Evolutionary conservation across 306 rosid genomes (phyloP), one percentile per base, ranked within the genome.

Genomic region (Gynostemma pentaphyllum): DNA sequence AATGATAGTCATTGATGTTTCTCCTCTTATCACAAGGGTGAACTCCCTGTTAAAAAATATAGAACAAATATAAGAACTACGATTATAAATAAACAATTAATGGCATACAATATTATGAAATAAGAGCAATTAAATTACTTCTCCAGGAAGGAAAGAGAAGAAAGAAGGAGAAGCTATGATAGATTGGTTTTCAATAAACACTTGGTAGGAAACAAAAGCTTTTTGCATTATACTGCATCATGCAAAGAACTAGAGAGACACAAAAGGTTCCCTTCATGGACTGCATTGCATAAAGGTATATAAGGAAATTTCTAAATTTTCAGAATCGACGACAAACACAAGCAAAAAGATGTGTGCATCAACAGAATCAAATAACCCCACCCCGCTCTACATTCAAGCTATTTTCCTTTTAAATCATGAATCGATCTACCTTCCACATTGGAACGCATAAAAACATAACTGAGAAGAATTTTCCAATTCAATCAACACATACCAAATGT

Each of bases 11-110:
- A 40, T 66, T 70, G 62, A 73, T 49, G 67, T 32, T 69, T 55
- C 78, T 73, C 45, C 82, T 73, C 73, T 39, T 46, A 46, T 77
- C 82, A 66, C 82, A 77, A 50, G 78, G 82, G 73, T 77, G 78
- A 55, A 77, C 82, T 70, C 82, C 82, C 82, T 77, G 75, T 27
- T 15, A 73, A 66, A n/a, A 50, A 24, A 54, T 52, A 37, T 14
- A 46, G 39, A 62, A 66, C 42, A 67, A 18, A 29, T 23, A 34
- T 56, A 34, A 56, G 64, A 56, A 34, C 29, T 34, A 56, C 45
- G 34, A 11, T 1, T 57, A 59, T 22, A 34, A 44, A 1, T 30
- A 50, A 41, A 28, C 2, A 63, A 42, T 29, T 5, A 26, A 44
- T 15, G n/a, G n/a, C n/a, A n/a, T n/a, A n/a, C n/a, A n/a, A n/a